A percentile compares a stretch with the other conserved stretches of the same genome.
These are phyloP conservation scores for Colletotrichum destructivum DNA, from an alignment of 2,329 filamentous ascomycete genomes.

Conservation along the genomic window DNA sequence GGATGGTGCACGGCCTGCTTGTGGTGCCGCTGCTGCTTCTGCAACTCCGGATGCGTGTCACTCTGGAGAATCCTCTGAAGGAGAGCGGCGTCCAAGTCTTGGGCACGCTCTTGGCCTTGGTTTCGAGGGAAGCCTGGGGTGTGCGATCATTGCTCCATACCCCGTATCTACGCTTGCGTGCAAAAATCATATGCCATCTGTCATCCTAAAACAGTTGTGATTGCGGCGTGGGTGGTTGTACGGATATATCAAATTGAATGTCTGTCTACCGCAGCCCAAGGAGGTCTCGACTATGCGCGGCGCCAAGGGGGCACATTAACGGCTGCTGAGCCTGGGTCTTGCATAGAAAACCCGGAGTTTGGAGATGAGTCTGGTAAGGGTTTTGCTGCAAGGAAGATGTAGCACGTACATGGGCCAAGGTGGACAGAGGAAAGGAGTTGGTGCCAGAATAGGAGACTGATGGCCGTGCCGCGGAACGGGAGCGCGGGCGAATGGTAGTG, in stretches of 20 bases:
- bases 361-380: constrained; percentile 28
- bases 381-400: constrained; percentile 15
- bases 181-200: constrained; percentile 5
- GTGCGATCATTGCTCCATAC: constrained; percentile 4
- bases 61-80: constrained; percentile 4
- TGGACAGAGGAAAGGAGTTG: constrained; percentile 33
- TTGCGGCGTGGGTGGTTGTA: no score
- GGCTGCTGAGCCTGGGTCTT: constrained; percentile 29
- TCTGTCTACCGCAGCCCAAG: constrained; percentile 17
- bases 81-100: constrained; percentile 31
- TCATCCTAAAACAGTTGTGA: not conserved
- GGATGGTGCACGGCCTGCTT: constrained; percentile 39
- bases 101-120: constrained; percentile 23
- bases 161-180: not conserved
- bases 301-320: constrained; percentile 19
- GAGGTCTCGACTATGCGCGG: constrained; percentile 28
- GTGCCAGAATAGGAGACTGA: constrained; percentile 35
- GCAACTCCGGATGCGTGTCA: constrained; percentile 41
- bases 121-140: not conserved
- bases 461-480: constrained; percentile 36
- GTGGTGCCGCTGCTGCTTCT: constrained; percentile 19
- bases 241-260: constrained; percentile 11
- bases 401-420: constrained; percentile 12
- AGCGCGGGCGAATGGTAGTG: constrained; percentile 27
- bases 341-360: constrained; percentile 37